Conservation (phyloP, 129 eudicot species). For the Smallanthus sonchifolius region DNA sequence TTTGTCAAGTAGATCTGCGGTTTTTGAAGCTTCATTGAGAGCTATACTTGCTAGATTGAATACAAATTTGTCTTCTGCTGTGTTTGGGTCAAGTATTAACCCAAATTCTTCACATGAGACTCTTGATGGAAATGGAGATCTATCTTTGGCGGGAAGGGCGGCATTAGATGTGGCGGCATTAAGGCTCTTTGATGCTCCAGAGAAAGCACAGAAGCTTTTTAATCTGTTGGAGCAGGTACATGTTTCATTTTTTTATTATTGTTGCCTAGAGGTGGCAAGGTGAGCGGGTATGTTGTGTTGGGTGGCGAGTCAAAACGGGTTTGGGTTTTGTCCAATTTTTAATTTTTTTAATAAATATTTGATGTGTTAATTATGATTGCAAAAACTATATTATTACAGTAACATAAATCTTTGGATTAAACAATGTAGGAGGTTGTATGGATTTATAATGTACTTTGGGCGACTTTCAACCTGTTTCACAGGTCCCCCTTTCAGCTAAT, state of each 20-base stretch:
- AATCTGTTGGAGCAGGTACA: slow-evolving; percentile 91
- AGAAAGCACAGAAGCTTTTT: slow-evolving; percentile 83
- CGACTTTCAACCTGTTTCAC: neutral
- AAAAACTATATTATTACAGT: neutral
- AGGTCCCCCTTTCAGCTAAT: neutral
- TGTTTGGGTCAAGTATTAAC: slow-evolving; percentile 66
- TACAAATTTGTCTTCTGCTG: slow-evolving; percentile 79
- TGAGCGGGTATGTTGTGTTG: neutral
- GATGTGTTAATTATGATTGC: neutral
- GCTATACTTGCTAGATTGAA: slow-evolving; percentile 93
- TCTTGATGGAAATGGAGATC: slow-evolving; percentile 58
- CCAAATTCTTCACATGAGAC: slow-evolving; percentile 46
- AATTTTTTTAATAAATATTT: neutral
- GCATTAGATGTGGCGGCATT: slow-evolving; percentile 91
- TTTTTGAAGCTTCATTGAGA: slow-evolving; percentile 95
- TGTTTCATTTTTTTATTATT: neutral
- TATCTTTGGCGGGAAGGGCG: slow-evolving; percentile 64
- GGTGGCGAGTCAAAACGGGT: neutral
- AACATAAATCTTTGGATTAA: neutral
- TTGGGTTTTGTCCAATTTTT: neutral
- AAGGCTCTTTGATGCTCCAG: slow-evolving; percentile 80
- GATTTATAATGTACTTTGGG: neutral
- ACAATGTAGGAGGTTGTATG: neutral
- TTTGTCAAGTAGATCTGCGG: slow-evolving; percentile 85
- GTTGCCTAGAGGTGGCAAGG: neutral